These are phyloP conservation scores for Pseudoscleropodium purum DNA, from an alignment of 225 moss, liverwort and hornwort species.

Conservation along the genomic window DNA sequence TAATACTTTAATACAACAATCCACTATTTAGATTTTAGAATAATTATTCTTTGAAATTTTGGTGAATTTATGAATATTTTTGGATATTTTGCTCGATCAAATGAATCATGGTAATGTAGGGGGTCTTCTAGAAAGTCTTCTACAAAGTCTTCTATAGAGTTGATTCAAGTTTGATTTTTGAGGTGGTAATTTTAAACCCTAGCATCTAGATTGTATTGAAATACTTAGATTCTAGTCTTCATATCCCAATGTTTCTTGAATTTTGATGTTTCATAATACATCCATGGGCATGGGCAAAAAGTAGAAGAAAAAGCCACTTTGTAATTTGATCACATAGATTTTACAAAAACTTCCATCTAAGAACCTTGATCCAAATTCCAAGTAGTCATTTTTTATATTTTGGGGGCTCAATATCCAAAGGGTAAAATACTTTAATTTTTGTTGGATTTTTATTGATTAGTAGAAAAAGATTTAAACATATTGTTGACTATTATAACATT, in stretches of 20 bases:
- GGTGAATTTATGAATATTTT: not conserved
- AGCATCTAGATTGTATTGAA: too few species aligned
- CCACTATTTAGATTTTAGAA: not conserved
- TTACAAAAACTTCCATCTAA: not conserved
- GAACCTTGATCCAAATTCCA: not conserved
- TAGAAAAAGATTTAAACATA: not conserved
- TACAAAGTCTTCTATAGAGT: too few species aligned
- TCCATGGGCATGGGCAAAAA: too few species aligned
- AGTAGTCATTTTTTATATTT: fast-evolving
- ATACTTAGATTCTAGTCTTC: too few species aligned
- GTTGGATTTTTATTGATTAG: not conserved
- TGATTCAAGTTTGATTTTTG: not conserved
- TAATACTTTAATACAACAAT: too few species aligned
- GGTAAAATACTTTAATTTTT: not conserved
- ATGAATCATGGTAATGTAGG: fast-evolving
- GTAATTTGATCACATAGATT: not conserved
- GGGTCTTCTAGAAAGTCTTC: too few species aligned
- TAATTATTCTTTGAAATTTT: fast-evolving
- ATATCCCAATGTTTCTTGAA: too few species aligned
- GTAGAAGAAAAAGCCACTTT: too few species aligned
- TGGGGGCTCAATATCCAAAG: not conserved
- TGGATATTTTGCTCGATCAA: not conserved
- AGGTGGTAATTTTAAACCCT: too few species aligned
- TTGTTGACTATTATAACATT: not conserved
- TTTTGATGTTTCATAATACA: too few species aligned